A percentile compares a stretch with the other conserved stretches of the same genome.
Evolutionary conservation across 805 yeast genomes (phyloP).

Genomic region (Monosporozyma aquatica): DNA sequence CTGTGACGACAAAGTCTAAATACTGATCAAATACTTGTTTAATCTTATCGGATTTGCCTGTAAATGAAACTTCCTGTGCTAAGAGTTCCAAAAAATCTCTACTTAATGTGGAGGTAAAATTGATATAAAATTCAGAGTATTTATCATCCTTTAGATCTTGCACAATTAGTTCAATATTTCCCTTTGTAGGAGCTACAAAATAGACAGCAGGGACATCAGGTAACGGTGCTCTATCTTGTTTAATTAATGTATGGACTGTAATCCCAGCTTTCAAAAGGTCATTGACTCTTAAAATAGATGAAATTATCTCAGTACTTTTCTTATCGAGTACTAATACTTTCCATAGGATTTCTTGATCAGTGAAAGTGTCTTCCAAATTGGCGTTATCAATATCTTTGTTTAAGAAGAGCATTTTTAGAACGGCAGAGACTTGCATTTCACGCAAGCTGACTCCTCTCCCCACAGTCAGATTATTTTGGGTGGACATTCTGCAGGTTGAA

Average conservation of each 20-base stretch:
- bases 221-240: conserved; percentile 64
- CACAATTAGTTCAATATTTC: conserved; percentile 59
- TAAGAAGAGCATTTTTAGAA: conserved; percentile 79
- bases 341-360: conserved; percentile 72
- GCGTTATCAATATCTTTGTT: conserved; percentile 50
- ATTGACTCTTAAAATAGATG: conserved; percentile 86
- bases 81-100: conserved; percentile 79
- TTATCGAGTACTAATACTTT: conserved; percentile 79
- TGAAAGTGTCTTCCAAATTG: conserved; percentile 45
- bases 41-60: conserved; percentile 62
- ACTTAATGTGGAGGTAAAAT: conserved; percentile 72
- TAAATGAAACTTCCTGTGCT: conserved; percentile 69
- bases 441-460: conserved; percentile 26
- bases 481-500: conserved; percentile 3
- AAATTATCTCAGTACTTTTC: conserved; percentile 73
- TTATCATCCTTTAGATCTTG: conserved; percentile 65
- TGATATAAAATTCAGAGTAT: conserved; percentile 72
- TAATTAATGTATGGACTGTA: conserved; percentile 75
- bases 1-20: conserved; percentile 84
- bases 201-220: conserved; percentile 94
- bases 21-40: conserved; percentile 93
- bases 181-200: conserved; percentile 79
- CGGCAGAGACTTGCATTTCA: conserved; percentile 34
- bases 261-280: conserved; percentile 86
- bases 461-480: neutral